Base-by-base conservation (phyloP, 495 filamentous ascomycete genomes). In the Cetradonia linearis region DNA sequence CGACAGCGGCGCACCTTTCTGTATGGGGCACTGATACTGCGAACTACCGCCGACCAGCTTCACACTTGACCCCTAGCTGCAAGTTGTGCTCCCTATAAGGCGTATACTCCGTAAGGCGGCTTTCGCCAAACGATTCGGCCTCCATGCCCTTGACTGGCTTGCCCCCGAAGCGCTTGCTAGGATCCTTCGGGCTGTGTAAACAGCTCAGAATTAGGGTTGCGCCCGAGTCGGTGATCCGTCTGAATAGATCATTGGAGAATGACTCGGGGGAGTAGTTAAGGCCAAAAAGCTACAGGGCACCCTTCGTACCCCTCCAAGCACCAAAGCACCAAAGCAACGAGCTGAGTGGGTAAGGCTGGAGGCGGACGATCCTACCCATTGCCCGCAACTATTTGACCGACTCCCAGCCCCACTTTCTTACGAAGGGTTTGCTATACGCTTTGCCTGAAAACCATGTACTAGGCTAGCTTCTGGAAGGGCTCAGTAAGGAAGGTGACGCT, bases 311-410 rank as follows among this genome's bases (percentile, higher is more conserved):
- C 50, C 48, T 49, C 58, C 48, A 56, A 42, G 34, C 54, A 33
- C 16, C 3, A 14, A 56, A 56, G 14, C 48, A 52, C n/a, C n/a
- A n/a, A n/a, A n/a, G n/a, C n/a, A n/a, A n/a, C 50, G 50, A 54
- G 50, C 50, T 54, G 50, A 54, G 34, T n/a, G 50, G 50, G 50
- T 54, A 54, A 54, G 50, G 50, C 50, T 54, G 50, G 50, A 37
- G 37, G 58, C 58, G 52, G 58, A 60, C 58, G 54, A 60, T 40
- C 36, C 48, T 38, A 28, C 48, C 36, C n/a, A 30, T 30, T 38
- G 23, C 58, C 33, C 30, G 30, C 27, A 37, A 48, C 34, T 59
- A 59, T 60, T 60, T 60, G 58, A 60, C 27, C 58, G 27, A 60
- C 50, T 34, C 23, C 28, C 58, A 49, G 50, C 58, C 58, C 58